phyloP scores from a whole-genome alignment of 2,329 filamentous ascomycete genomes.

The Onygenales sp. region DNA sequence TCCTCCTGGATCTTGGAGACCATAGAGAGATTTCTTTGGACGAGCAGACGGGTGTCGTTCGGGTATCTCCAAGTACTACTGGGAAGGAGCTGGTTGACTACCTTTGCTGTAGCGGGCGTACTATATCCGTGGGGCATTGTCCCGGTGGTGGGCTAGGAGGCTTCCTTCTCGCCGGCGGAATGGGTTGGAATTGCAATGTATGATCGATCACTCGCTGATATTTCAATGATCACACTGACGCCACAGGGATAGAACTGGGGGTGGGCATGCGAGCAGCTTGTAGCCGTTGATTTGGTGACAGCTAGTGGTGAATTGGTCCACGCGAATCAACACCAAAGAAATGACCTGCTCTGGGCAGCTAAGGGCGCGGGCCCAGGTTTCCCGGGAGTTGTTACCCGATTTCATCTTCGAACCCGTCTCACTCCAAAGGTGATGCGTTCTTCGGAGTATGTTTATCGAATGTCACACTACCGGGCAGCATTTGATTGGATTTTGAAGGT shows the following conservation, averaged over 20 bases:
- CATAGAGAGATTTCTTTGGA: neutral
- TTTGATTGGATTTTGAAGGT: conserved; percentile 39
- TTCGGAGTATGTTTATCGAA: conserved; percentile 39
- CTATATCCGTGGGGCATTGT: neutral
- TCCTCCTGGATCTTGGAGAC: neutral
- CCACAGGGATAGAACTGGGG: neutral
- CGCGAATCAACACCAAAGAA: conserved; percentile 25
- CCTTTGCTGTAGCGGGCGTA: neutral
- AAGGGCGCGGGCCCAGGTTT: conserved; percentile 43
- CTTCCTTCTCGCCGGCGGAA: neutral
- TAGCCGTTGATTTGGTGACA: neutral
- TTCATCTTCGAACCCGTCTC: conserved; percentile 35
- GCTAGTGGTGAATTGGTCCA: neutral
- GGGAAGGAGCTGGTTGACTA: neutral
- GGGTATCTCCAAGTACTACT: neutral
- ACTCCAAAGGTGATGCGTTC: conserved; percentile 19
- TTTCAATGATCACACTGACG: neutral
- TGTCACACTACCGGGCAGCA: conserved; percentile 35
- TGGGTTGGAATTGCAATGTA: conserved; percentile 3
- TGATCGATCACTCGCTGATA: neutral
- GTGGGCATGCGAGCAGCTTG: neutral
- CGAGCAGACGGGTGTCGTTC: neutral
- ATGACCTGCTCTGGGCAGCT: conserved; percentile 42
- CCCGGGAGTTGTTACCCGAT: conserved; percentile 44
- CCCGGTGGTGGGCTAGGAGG: neutral